phyloP scores from a whole-genome alignment of 73 alveolate genomes.

The Paramecium biaurelia region DNA sequence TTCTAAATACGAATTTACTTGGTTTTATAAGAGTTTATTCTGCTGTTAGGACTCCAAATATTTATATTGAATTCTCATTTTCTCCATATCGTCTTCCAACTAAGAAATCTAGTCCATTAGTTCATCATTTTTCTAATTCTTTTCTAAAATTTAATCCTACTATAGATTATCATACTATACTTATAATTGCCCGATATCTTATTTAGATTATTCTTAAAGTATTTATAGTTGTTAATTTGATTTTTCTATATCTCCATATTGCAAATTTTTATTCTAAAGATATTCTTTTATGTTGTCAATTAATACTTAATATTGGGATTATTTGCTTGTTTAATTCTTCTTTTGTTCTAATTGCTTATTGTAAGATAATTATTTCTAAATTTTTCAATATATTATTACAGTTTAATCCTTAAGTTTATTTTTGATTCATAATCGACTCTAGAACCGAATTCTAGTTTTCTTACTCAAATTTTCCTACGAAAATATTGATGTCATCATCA shows the following conservation, averaged over 20 bases:
- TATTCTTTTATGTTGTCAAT: background rate
- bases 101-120: background rate
- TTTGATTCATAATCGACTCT: background rate
- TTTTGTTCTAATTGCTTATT: background rate
- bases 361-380: background rate
- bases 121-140: background rate
- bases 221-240: background rate
- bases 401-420: background rate
- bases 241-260: background rate
- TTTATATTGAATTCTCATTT: background rate
- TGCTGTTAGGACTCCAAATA: background rate
- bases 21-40: background rate
- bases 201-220: background rate
- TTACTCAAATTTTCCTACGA: background rate
- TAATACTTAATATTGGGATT: background rate
- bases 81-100: background rate
- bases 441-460: background rate
- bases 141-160: background rate
- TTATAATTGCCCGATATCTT: background rate
- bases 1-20: background rate
- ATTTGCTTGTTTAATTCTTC: background rate
- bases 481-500: background rate
- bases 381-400: background rate
- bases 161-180: background rate
- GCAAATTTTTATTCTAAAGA: background rate